These are phyloP conservation scores for Colletotrichum agaves DNA, from an alignment of 2,329 filamentous ascomycete species.

Conservation along the genomic window DNA sequence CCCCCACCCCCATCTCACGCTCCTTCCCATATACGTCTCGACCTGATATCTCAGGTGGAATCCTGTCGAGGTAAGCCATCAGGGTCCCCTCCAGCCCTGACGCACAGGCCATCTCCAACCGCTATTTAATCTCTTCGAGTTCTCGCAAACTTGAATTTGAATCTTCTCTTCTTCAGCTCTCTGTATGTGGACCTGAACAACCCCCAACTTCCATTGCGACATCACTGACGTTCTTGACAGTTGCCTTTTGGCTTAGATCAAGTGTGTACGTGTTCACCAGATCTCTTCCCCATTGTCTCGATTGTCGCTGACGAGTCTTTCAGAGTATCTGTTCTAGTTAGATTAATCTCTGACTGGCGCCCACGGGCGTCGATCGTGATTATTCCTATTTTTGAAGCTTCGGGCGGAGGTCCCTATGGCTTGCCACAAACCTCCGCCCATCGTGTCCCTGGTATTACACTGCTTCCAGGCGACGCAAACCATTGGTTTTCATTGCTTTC, in stretches of 20 bases:
- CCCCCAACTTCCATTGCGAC: too few species aligned
- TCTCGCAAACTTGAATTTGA: background rate
- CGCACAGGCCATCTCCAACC: background rate
- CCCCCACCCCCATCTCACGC: too few species aligned
- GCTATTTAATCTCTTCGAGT: slow-evolving; percentile 6
- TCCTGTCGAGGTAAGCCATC: too few species aligned
- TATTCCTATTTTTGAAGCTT: slow-evolving; percentile 28
- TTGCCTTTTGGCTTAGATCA: slow-evolving; percentile 33
- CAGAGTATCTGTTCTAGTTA: slow-evolving; percentile 33
- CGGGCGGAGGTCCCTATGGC: slow-evolving; percentile 22
- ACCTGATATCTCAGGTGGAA: too few species aligned
- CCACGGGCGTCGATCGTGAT: slow-evolving; percentile 10
- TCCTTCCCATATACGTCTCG: too few species aligned
- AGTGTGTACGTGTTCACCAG: slow-evolving; percentile 3
- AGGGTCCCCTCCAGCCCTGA: too few species aligned
- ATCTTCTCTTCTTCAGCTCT: slow-evolving; percentile 1
- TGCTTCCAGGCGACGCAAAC: slow-evolving; percentile 30
- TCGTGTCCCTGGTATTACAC: slow-evolving; percentile 35
- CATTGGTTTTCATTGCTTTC: slow-evolving; percentile 19
- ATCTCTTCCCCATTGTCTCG: too few species aligned
- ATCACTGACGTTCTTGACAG: background rate
- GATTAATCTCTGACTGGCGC: slow-evolving; percentile 28
- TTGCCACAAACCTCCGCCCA: slow-evolving; percentile 24
- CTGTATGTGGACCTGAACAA: slow-evolving; percentile 5
- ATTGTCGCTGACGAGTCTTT: too few species aligned